phyloP scores from a whole-genome alignment of 345 rosid genomes.

The Raphanus sativus region DNA sequence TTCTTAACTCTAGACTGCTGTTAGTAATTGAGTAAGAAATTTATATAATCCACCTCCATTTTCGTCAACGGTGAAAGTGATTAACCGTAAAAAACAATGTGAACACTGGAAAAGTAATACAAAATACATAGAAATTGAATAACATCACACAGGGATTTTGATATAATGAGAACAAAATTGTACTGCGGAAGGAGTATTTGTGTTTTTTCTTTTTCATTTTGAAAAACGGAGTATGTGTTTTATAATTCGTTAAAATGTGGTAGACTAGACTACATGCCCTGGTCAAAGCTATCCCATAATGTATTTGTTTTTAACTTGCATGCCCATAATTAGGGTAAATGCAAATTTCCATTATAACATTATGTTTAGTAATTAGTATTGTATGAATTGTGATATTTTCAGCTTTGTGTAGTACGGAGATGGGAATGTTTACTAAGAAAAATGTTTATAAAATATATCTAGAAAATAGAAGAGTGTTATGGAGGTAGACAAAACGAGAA shows the following conservation, averaged over 20 bases:
- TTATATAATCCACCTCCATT: neutral
- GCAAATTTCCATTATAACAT: neutral
- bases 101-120: neutral
- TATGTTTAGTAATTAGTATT: neutral
- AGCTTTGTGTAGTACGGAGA: slow-evolving; percentile 8
- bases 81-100: neutral
- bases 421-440: neutral
- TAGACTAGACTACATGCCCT: neutral
- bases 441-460: neutral
- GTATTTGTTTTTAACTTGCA: slow-evolving; percentile 22
- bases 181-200: neutral
- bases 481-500: neutral
- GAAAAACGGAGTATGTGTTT: neutral
- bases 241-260: neutral
- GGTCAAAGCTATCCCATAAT: neutral
- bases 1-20: neutral
- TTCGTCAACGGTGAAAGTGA: neutral
- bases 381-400: neutral
- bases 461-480: no score
- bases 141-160: neutral
- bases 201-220: no score
- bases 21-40: no score
- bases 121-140: neutral
- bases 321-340: slow-evolving; percentile 25
- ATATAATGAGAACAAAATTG: neutral